phyloP scores from a whole-genome alignment of 2,329 filamentous ascomycete genomes.

The Fusarium ramigenum region DNA sequence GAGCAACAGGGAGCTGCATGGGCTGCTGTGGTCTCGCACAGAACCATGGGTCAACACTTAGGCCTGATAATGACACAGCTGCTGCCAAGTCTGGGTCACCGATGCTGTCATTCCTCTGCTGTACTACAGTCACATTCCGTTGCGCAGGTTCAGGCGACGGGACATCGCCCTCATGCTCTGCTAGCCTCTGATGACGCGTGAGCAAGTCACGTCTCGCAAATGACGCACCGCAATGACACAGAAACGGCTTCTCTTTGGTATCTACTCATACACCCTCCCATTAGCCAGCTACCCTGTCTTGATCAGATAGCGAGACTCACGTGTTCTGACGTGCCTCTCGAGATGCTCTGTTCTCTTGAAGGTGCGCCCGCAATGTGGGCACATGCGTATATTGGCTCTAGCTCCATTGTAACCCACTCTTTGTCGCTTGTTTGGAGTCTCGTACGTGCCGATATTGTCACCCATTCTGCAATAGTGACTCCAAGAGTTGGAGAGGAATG shows the following conservation, averaged over 20 bases:
- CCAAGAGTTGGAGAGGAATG: slow-evolving; percentile 11
- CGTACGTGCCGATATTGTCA: background rate
- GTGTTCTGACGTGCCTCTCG: slow-evolving; percentile 57
- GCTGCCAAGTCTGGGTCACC: background rate
- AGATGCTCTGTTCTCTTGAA: slow-evolving; percentile 59
- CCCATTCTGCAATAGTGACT: background rate
- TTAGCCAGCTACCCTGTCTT: background rate
- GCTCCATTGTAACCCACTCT: slow-evolving; percentile 14
- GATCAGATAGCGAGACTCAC: slow-evolving; percentile 43
- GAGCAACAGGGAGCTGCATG: background rate
- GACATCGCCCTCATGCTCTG: slow-evolving; percentile 1
- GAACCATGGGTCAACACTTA: slow-evolving; percentile 7
- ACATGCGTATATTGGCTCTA: slow-evolving; percentile 42
- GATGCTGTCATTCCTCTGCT: background rate
- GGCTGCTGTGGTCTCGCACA: background rate
- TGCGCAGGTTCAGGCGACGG: background rate
- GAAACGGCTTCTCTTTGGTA: slow-evolving; percentile 59
- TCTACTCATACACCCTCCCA: slow-evolving; percentile 41
- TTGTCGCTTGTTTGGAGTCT: slow-evolving; percentile 17
- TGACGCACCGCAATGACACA: slow-evolving; percentile 55
- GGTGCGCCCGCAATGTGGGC: slow-evolving; percentile 53
- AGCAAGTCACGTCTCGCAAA: slow-evolving; percentile 57
- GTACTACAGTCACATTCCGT: background rate
- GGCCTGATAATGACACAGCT: background rate
- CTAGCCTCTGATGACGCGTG: slow-evolving; percentile 51